Conservation (phyloP, 2,329 filamentous ascomycete genomes). For the Xylaria digitata region DNA sequence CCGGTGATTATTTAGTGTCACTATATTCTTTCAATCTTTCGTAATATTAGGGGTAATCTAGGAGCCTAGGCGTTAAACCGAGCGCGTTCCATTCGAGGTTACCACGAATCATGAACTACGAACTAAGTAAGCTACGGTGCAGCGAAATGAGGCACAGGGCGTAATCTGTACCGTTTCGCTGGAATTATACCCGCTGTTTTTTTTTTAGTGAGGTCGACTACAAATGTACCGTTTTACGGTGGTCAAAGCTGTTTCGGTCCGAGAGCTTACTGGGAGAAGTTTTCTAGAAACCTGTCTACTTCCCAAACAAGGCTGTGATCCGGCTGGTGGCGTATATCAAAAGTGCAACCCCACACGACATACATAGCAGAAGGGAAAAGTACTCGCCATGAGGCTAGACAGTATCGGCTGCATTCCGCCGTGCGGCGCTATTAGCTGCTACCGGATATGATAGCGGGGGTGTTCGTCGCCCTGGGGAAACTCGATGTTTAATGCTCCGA, state of each 20-base stretch:
- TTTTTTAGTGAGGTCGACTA: slow-evolving; percentile 5
- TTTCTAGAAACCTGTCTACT: slow-evolving; percentile 31
- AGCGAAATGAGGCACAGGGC: slow-evolving; percentile 17
- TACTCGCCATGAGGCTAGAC: neutral
- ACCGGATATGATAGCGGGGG: slow-evolving; percentile 18
- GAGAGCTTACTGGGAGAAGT: slow-evolving; percentile 31
- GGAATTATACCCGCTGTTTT: slow-evolving; percentile 21
- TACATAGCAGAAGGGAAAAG: slow-evolving; percentile 10
- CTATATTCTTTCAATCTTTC: neutral
- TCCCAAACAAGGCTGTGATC: slow-evolving; percentile 32
- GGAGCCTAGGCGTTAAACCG: neutral
- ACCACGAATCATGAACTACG: slow-evolving; percentile 19
- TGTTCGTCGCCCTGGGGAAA: slow-evolving; percentile 8
- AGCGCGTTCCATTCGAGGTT: neutral
- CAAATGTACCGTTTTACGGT: slow-evolving; percentile 17
- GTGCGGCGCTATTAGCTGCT: slow-evolving; percentile 16
- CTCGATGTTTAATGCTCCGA: neutral
- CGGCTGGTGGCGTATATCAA: slow-evolving; percentile 19
- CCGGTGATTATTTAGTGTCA: neutral
- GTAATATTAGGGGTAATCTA: neutral
- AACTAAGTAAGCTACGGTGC: neutral
- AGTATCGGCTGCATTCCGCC: slow-evolving; percentile 1
- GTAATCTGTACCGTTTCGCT: slow-evolving; percentile 18
- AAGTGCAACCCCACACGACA: slow-evolving; percentile 18
- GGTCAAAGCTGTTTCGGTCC: slow-evolving; percentile 25